A percentile compares a stretch with the other conserved stretches of the same genome.
These are phyloP conservation scores for Colletotrichum godetiae DNA, from an alignment of 2,329 filamentous ascomycete genomes.

Conservation along the genomic window DNA sequence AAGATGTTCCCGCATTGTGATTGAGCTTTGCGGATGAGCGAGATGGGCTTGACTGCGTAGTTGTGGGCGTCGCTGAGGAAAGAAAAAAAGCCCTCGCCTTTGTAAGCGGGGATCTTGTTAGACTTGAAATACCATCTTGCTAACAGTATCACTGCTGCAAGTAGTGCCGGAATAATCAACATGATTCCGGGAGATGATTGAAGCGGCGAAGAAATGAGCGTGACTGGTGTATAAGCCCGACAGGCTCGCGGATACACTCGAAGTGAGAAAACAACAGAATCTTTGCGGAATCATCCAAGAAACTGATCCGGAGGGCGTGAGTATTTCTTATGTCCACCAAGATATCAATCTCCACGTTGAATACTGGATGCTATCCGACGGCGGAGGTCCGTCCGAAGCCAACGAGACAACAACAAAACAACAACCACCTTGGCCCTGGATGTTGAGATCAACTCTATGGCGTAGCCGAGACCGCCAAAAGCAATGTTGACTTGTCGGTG, in stretches of 20 bases:
- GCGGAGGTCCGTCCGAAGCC: conserved; percentile 2
- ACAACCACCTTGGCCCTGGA: not conserved
- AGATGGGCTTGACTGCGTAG: conserved; percentile 13
- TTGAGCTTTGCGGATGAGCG: conserved; percentile 21
- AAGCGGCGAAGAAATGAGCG: not conserved
- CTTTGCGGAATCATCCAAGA: not conserved
- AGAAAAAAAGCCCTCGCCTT: conserved; percentile 35
- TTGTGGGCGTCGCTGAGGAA: conserved; percentile 28
- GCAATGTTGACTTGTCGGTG: not conserved
- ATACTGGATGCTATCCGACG: not conserved
- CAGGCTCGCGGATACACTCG: not conserved
- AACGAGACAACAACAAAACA: not conserved
- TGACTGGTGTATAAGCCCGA: not conserved
- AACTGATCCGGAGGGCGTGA: not conserved
- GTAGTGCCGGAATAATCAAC: not conserved
- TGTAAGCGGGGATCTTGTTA: conserved; percentile 33
- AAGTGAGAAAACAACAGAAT: not conserved
- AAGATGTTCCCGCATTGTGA: conserved; percentile 29
- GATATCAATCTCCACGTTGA: not conserved
- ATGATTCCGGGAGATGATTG: not conserved
- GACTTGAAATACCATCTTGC: conserved; percentile 2
- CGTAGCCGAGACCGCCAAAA: not conserved
- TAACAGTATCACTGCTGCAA: conserved; percentile 7
- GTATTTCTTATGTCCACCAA: not conserved
- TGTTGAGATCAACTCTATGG: not conserved